Evolutionary conservation across 768 basidiomycete species (phyloP), one percentile per base, ranked within the genome.

Genomic region (Porpolomopsis calyptriformis): DNA sequence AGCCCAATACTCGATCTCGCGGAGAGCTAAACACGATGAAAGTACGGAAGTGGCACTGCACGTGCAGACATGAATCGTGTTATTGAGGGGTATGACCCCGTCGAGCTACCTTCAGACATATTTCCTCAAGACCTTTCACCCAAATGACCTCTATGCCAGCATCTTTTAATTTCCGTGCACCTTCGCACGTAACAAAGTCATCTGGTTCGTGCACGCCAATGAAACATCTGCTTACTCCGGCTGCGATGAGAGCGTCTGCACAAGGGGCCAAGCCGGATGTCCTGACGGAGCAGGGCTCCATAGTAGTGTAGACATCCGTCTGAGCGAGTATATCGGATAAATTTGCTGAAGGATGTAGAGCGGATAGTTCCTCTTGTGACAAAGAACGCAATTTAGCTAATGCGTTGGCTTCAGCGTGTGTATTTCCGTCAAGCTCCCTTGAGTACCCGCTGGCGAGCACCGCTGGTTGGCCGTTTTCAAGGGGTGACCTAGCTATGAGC

Each of bases 361-460:
- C 51, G 11, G 67, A 57, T 33, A 85, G 59, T 35, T 79, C 59
- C 10, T 61, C 51, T 6, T 56, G 39, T 2, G 77, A 66, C 31
- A 81, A 66, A n/a, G 51, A 36, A 12, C 60, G 62, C 4, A 80
- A 76, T 57, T 97, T 96, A 34, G 74, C 59, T 44, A 99, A 66
- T 1, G 93, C 92, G 60, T 94, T 94, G 19, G 91, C 90, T 67
- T 99, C 94, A 9, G 93, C 94, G 61, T 99, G 94, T 2, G 94
- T 97, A 59, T 98, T 98, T 44, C 93, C 94, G 3, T 78, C 70
- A 0, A 97, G 72, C 59, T 97, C 92, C 56, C 96, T 74, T 20
- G 93, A 97, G 65, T 82, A 91, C 14, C 91, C 91, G 2, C 80
- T 80, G 10, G 88, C 67, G 27, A 98, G 63, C 37, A 85, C 64